Percentiles rank a stretch among this genome's conserved stretches.
phyloP scores from a whole-genome alignment of 2,329 filamentous ascomycete species.

The Onygenales sp. region DNA sequence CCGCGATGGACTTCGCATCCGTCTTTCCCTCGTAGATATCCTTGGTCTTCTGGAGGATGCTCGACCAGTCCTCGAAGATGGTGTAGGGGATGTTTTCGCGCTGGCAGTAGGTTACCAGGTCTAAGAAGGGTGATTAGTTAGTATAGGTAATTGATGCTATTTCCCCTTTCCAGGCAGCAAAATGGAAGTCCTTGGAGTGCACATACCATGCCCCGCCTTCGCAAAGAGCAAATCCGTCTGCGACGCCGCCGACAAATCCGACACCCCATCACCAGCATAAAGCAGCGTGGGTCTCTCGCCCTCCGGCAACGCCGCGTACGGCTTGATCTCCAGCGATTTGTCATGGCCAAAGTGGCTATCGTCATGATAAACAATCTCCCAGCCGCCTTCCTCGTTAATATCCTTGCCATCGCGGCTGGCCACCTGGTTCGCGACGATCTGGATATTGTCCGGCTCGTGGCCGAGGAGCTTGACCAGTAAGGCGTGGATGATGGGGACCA shows the following conservation, averaged over 20 bases:
- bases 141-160: background rate
- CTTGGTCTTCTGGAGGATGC: slow-evolving; percentile 66
- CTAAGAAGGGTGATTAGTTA: slow-evolving; percentile 32
- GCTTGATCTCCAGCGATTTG: slow-evolving; percentile 84
- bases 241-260: slow-evolving; percentile 79
- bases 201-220: slow-evolving; percentile 73
- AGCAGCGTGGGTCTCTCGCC: slow-evolving; percentile 69
- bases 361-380: slow-evolving; percentile 83
- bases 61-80: slow-evolving; percentile 73
- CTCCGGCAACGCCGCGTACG: slow-evolving; percentile 61
- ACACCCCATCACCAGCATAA: slow-evolving; percentile 92
- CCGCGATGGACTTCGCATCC: slow-evolving; percentile 7
- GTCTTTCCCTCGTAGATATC: slow-evolving; percentile 62
- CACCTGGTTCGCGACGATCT: slow-evolving; percentile 86
- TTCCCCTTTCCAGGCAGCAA: background rate
- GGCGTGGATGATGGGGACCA: slow-evolving; percentile 83
- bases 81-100: slow-evolving; percentile 78
- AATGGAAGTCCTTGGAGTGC: background rate
- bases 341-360: slow-evolving; percentile 91
- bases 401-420: slow-evolving; percentile 55
- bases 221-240: slow-evolving; percentile 92
- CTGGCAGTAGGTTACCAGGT: slow-evolving; percentile 81
- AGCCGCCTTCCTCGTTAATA: slow-evolving; percentile 72
- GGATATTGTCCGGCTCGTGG: slow-evolving; percentile 65
- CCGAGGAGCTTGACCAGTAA: slow-evolving; percentile 73